phyloP scores from a whole-genome alignment of 1,139 yeast species.

The Eremothecium gossypii region DNA sequence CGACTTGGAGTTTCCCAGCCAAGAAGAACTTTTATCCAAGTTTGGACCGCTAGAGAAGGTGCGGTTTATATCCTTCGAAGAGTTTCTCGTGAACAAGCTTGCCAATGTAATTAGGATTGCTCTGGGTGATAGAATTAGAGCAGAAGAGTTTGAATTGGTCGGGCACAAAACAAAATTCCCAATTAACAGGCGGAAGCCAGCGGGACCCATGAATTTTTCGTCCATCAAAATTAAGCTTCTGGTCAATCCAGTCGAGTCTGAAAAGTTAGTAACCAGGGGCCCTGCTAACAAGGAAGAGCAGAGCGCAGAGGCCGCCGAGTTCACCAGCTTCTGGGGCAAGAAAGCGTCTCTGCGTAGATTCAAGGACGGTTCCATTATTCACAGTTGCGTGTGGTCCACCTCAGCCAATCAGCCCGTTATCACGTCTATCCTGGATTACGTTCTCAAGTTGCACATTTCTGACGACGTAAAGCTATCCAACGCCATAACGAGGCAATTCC shows the following conservation, averaged over 20 bases:
- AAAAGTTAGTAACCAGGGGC: conserved; percentile 76
- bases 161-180: conserved; percentile 30
- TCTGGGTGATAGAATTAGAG: conserved; percentile 52
- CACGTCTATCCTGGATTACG: conserved; percentile 54
- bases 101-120: conserved; percentile 53
- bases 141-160: conserved; percentile 30
- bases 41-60: conserved; percentile 71
- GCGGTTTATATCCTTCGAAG: conserved; percentile 60
- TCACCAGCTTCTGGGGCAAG: conserved; percentile 84
- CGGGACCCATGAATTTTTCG: conserved; percentile 23
- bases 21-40: conserved; percentile 19
- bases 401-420: conserved; percentile 56
- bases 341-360: conserved; percentile 81
- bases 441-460: conserved; percentile 54
- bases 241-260: conserved; percentile 66
- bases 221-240: conserved; percentile 49
- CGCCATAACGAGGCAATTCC: conserved; percentile 36
- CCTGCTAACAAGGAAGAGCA: conserved; percentile 50
- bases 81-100: conserved; percentile 52
- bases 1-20: conserved; percentile 38
- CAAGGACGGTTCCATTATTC: conserved; percentile 80
- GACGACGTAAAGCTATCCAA: conserved; percentile 38
- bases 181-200: conserved; percentile 46
- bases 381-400: conserved; percentile 79
- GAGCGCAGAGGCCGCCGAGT: conserved; percentile 48